Evolutionary conservation across 2,329 filamentous ascomycete genomes (phyloP).

Genomic region (Aspergillus sp.): DNA sequence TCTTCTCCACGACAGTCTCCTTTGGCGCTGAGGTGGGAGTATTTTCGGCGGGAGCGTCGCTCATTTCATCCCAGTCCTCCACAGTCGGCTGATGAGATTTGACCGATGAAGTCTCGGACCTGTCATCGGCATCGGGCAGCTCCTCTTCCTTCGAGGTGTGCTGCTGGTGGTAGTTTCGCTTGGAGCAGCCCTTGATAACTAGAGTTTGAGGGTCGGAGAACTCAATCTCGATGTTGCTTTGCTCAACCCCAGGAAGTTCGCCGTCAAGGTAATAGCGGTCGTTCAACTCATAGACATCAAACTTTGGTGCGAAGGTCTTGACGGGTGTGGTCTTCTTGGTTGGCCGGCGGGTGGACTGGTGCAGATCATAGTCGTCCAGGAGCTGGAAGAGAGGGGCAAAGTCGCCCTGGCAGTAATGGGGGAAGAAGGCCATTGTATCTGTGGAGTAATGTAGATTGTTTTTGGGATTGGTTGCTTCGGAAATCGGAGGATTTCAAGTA

Average conservation of each 20-base stretch:
- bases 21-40: slow-evolving; percentile 14
- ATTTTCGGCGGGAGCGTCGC: slow-evolving; percentile 1
- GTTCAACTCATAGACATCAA: slow-evolving; percentile 50
- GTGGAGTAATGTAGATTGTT: neutral
- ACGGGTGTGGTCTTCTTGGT: slow-evolving; percentile 22
- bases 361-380: slow-evolving; percentile 47
- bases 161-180: slow-evolving; percentile 36
- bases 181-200: slow-evolving; percentile 46
- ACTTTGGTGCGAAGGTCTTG: slow-evolving; percentile 44
- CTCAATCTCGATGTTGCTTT: slow-evolving; percentile 53
- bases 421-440: slow-evolving; percentile 44
- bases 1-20: slow-evolving; percentile 27
- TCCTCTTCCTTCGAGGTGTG: slow-evolving; percentile 19
- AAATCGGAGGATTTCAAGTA: neutral
- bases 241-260: slow-evolving; percentile 53
- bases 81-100: slow-evolving; percentile 54
- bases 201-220: slow-evolving; percentile 52
- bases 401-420: slow-evolving; percentile 40
- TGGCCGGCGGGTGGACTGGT: slow-evolving; percentile 32
- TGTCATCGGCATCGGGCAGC: slow-evolving; percentile 22
- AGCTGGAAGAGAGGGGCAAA: slow-evolving; percentile 49
- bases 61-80: slow-evolving; percentile 48
- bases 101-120: slow-evolving; percentile 26
- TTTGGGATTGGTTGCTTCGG: neutral
- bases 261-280: slow-evolving; percentile 50